Base-by-base conservation (phyloP, 2,329 filamentous ascomycete species). In the Aspergillus tamarii region DNA sequence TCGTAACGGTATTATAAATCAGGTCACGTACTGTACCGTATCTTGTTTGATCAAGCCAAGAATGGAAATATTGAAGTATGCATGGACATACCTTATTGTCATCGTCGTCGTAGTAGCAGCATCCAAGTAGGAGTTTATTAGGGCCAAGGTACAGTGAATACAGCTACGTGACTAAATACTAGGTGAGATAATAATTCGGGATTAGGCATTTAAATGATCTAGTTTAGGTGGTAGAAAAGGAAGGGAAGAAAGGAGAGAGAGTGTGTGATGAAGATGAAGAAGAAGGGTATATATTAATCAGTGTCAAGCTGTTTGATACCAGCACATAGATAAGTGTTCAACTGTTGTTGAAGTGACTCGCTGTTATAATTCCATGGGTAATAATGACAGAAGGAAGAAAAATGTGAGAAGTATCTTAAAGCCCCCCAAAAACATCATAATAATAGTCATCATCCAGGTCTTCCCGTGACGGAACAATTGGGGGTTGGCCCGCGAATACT, bases 401-500 rank as follows among this genome's bases (percentile, higher is more conserved):
- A 36, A 6, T 16, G 12, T 21, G 14, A 53, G 6, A 36, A 61
- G 54, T 19, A n/a, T 26, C 10, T 39, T 63, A 77, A 56, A 66
- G 67, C 30, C 78, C 78, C 10, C 80, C 81, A 73, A 82, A 91
- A 50, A 91, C 84, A 77, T 94, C 92, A 80, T 96, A 98, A 80
- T 91, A 97, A 77, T 96, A 99, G 76, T 97, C 91, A 69, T 96
- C 93, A 76, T 97, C 92, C 69, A 98, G 77, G 0, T 92, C 94
- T 70, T 95, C 91, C 59, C 95, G 84, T 72, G 88, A 91, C 3
- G 95, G 94, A 67, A 97, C 88, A 62, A 87, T 84, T 16, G 92
- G 92, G 6, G 88, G 88, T 46, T 91, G 91, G n/a, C 85, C 84
- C 58, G 84, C 83, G 59, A 87, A 87, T 28, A 87, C 88, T 53